Evolutionary conservation across 1,139 yeast species (phyloP).

Genomic region (Komagataea norvegica): DNA sequence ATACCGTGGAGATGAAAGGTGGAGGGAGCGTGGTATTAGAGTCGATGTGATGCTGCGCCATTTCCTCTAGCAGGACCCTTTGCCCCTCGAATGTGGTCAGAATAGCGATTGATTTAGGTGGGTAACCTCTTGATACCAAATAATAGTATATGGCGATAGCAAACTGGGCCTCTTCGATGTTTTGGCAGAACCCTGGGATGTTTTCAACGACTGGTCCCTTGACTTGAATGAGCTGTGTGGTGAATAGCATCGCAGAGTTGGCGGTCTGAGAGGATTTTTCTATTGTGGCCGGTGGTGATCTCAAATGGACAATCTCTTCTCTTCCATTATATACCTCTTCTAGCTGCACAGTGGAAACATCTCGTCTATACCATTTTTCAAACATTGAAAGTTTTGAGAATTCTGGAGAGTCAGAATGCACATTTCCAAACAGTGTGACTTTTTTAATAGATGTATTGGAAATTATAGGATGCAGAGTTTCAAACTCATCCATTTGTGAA

Average conservation of each 20-base stretch:
- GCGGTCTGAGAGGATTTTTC: conserved; percentile 13
- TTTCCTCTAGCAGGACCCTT: conserved; percentile 15
- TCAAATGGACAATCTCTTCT: conserved; percentile 3
- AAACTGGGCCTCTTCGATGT: conserved; percentile 52
- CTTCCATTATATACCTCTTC: conserved; percentile 4
- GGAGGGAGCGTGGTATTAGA: conserved; percentile 1
- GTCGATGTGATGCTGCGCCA: conserved; percentile 3
- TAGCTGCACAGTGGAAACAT: conserved; percentile 2
- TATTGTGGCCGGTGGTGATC: background rate
- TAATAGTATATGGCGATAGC: conserved; percentile 45
- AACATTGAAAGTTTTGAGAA: conserved; percentile 3
- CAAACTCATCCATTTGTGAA: conserved; percentile 31
- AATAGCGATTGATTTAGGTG: conserved; percentile 37
- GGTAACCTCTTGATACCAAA: conserved; percentile 44
- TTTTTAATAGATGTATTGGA: conserved; percentile 20
- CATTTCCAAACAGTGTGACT: conserved; percentile 35
- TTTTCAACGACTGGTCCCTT: conserved; percentile 32
- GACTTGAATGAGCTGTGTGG: conserved; percentile 38
- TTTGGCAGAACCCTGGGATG: conserved; percentile 31
- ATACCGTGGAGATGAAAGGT: conserved; percentile 5
- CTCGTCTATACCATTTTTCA: background rate
- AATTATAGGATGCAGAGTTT: conserved; percentile 23
- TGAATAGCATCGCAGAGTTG: conserved; percentile 41
- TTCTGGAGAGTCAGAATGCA: conserved; percentile 10
- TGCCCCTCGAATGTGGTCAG: conserved; percentile 40